These are phyloP conservation scores for Erodium chrysanthum DNA, from an alignment of 441 rosid genomes.

Conservation along the genomic window DNA sequence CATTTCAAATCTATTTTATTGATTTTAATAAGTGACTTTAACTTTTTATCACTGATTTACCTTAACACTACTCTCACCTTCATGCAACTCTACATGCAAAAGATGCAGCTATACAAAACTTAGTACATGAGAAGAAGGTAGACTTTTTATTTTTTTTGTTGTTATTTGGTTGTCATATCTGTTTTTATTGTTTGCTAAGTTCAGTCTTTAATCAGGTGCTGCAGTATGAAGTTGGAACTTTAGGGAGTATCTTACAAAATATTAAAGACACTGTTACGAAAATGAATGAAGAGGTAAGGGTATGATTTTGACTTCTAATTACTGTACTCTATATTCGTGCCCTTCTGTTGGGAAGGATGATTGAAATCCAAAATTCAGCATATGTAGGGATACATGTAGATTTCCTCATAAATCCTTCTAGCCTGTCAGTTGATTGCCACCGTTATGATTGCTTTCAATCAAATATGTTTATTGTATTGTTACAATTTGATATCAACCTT, in stretches of 20 bases:
- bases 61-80: conserved; percentile 63
- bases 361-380: too few species aligned
- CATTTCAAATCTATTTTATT: conserved; percentile 8
- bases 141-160: conserved; percentile 1
- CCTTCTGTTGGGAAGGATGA: neutral
- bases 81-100: conserved; percentile 51
- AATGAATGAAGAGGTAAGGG: conserved; percentile 59
- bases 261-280: conserved; percentile 45
- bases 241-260: conserved; percentile 42
- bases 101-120: conserved; percentile 49
- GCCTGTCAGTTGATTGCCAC: neutral
- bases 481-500: neutral
- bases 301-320: conserved; percentile 11
- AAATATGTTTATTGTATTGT: neutral
- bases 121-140: conserved; percentile 58
- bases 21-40: conserved; percentile 8
- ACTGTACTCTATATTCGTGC: conserved; percentile 10
- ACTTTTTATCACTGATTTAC: conserved; percentile 20
- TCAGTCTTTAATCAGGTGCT: conserved; percentile 35
- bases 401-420: neutral
- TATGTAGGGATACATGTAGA: neutral
- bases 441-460: neutral
- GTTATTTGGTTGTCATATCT: conserved; percentile 10
- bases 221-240: conserved; percentile 44
- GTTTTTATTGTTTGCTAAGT: conserved; percentile 15